Conservation (phyloP, 2,329 filamentous ascomycete species). For the Zarea fungicola region DNA sequence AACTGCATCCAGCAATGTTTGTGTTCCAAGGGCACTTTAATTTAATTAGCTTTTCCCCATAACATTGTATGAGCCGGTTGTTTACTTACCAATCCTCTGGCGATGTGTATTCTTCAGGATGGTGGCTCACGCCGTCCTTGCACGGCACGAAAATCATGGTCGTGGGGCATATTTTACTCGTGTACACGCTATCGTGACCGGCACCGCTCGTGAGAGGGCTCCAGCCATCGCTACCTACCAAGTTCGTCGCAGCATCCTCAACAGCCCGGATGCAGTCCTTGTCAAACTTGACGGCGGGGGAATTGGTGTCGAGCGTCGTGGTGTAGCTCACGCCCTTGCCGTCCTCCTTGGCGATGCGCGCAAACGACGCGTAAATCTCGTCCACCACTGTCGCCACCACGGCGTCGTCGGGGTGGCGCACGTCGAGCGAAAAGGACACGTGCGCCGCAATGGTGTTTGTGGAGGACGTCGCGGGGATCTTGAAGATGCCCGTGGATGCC, state of each 20-base stretch:
- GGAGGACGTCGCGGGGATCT: conserved; percentile 54
- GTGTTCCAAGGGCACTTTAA: conserved; percentile 17
- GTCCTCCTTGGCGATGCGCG: conserved; percentile 20
- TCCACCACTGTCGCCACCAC: conserved; percentile 42
- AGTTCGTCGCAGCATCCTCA: conserved; percentile 47
- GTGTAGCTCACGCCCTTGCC: conserved; percentile 40
- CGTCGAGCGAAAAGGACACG: conserved; percentile 63
- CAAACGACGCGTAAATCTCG: conserved; percentile 21
- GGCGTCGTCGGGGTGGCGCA: conserved; percentile 52
- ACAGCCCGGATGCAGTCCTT: conserved; percentile 62
- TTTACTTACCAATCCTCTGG: conserved; percentile 27
- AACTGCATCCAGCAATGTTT: conserved; percentile 19
- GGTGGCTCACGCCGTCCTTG: conserved; percentile 32
- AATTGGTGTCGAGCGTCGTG: conserved; percentile 57
- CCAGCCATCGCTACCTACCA: conserved; percentile 42
- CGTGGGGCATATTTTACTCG: conserved; percentile 28
- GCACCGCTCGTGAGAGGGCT: conserved; percentile 32
- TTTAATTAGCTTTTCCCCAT: background rate
- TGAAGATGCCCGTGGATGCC: conserved; percentile 28
- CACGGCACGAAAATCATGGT: conserved; percentile 36
- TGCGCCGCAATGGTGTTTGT: conserved; percentile 65
- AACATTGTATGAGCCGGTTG: background rate
- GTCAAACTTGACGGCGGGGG: conserved; percentile 58
- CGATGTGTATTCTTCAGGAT: conserved; percentile 31
- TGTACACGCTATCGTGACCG: conserved; percentile 34